Base-by-base conservation (phyloP, 2,329 filamentous ascomycete genomes). In the Cladosporium sp. region DNA sequence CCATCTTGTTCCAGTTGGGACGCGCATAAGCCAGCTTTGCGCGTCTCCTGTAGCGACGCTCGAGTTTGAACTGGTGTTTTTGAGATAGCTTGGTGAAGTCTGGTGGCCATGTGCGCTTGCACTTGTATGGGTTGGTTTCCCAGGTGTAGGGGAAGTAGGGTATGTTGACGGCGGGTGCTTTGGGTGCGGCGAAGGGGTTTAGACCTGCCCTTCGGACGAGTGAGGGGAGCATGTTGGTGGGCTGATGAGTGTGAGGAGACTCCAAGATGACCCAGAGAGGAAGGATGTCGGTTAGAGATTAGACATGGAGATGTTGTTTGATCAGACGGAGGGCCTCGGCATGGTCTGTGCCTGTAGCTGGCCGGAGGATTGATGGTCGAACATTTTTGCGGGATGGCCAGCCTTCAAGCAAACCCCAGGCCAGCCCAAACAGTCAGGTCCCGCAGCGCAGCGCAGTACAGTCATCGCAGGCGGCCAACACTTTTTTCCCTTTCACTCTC, bases 41-140 rank as follows among this genome's bases (percentile, higher is more conserved):
- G 48, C 87, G 78, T 46, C 87, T 77, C 69, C 88, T 86, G 70
- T 85, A 91, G 63, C 85, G 84, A 66, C 86, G 83, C 73, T 92
- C 87, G 59, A 89, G 84, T 38, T 82, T 78, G 64, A 91, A 85
- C 68, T 91, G 84, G 62, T 90, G 82, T 67, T 86, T 85, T 40
- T 76, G 71, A 32, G 81, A 81, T 52, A 92, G 77, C 63, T 80
- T 78, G 55, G 76, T 71, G 68, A 92, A 86, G 67, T 90, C 83
- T 11, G 87, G 87, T 51, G 87, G 87, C 87, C 87, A 92, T 56
- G 80, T 72, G 64, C 85, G 86, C 69, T 86, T 84, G 42, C 82
- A 79, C 61, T 74, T 79, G 70, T 80, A 84, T 4, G 78, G 78
- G 62, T 81, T 83, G 53, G 68, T 75, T 55, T 76, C 72, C 54